Base-by-base conservation (phyloP, 768 basidiomycete genomes). In the Postia placenta region DNA sequence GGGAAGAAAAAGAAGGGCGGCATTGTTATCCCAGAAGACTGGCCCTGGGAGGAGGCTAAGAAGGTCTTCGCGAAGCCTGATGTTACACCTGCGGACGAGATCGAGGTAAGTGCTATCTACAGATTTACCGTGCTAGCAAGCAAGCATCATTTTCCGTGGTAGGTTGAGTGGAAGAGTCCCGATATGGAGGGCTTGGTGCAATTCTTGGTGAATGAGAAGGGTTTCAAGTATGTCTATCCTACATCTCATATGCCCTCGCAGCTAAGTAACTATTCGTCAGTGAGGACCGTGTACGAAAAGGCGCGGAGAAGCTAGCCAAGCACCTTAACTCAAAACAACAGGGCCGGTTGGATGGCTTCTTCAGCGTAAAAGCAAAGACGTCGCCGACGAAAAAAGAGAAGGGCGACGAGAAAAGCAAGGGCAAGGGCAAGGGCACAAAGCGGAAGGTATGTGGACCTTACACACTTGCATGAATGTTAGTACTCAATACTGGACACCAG, bases 1-100 rank as follows among this genome's bases (percentile, higher is more conserved):
- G 77, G 80, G 42, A 84, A 84, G 65, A 83, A 81, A 55, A 84
- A 81, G 58, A 89, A 85, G 42, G 92, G 88, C 5, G 83, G 82
- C 0, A 71, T 93, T 43, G 72, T 76, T 17, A 75, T 97, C 30
- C 95, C 96, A 0, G 93, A 93, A 39, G 84, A 95, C 51, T 99
- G 95, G 95, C 91, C 91, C 42, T 98, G 91, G 90, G 83, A 94
- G 64, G 86, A 92, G 54, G 96, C 96, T 30, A 93, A 93, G 68
- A 77, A 83, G 63, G 61, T 99, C 22, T 99, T 99, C 60, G 67
- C 85, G 67, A 80, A 85, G 44, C 96, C 96, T 2, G 92, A 96
- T 51, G 95, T 99, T 19, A 71, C 81, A 6, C 87, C 92, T 22
- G 86, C 92, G 2, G 82, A 85, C 41, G 76, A 97, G 57, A 64